Evolutionary conservation across 1,284 basidiomycete genomes (phyloP).

Genomic region (Ganoderma sinense): DNA sequence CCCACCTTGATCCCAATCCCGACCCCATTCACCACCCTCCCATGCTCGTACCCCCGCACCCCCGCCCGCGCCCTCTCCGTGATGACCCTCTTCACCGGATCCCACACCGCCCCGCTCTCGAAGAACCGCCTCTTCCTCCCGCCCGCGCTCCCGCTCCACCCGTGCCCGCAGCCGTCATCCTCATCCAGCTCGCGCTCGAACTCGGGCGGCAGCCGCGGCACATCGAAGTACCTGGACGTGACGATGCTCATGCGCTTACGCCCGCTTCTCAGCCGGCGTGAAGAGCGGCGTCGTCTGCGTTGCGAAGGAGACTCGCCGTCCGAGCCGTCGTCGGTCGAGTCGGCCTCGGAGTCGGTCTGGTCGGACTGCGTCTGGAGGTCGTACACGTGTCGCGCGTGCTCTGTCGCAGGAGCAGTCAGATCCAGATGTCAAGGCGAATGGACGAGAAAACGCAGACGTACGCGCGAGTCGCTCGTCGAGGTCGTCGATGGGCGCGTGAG

Average conservation of each 20-base stretch:
- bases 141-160: no score
- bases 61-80: slow-evolving; percentile 33
- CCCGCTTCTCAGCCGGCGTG: slow-evolving; percentile 31
- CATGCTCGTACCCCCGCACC: slow-evolving; percentile 7
- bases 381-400: no score
- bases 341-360: slow-evolving; percentile 50
- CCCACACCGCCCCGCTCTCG: no score
- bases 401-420: slow-evolving; percentile 42
- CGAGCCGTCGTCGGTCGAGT: slow-evolving; percentile 51
- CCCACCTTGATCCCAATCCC: background rate
- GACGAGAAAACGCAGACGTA: slow-evolving; percentile 46
- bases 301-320: slow-evolving; percentile 47
- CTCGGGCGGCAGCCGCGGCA: no score
- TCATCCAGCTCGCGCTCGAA: no score
- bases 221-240: no score
- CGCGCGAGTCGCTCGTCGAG: slow-evolving; percentile 75
- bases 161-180: no score
- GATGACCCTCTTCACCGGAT: no score
- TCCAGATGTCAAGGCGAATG: background rate
- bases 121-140: no score
- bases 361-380: slow-evolving; percentile 61
- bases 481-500: slow-evolving; percentile 56
- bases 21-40: slow-evolving; percentile 6
- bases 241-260: slow-evolving; percentile 71
- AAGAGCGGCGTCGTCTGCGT: slow-evolving; percentile 40